Percentiles rank a stretch among this genome's conserved stretches.
These are phyloP conservation scores for Cyclostephanos invisitatus DNA, from an alignment of 108 stramenopile genomes.

Conservation along the genomic window DNA sequence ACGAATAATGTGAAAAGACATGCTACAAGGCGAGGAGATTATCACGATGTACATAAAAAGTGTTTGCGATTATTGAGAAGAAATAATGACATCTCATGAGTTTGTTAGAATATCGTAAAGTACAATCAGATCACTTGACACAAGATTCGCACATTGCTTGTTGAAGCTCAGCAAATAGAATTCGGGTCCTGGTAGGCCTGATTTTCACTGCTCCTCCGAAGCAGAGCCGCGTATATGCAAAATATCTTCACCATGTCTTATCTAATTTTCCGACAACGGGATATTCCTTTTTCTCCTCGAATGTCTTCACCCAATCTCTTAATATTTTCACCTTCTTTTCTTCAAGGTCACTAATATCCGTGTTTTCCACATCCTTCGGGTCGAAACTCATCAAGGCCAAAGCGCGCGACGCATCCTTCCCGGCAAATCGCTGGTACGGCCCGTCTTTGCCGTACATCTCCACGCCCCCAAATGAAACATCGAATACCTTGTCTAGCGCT, in stretches of 20 bases:
- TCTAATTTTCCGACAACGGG: constrained; percentile 89
- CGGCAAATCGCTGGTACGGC: constrained; percentile 92
- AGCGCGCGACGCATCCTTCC: constrained; percentile 92
- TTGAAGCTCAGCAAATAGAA: neutral
- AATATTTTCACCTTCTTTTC: constrained; percentile 85
- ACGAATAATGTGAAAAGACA: neutral
- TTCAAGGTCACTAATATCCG: constrained; percentile 74
- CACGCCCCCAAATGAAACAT: constrained; percentile 94
- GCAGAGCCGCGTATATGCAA: neutral
- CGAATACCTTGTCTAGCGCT: constrained; percentile 84
- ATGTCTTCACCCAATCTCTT: constrained; percentile 93
- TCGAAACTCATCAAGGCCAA: constrained; percentile 98
- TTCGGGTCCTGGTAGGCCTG: neutral
- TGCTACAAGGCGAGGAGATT: too few relatives aligned
- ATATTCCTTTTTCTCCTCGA: constrained; percentile 87
- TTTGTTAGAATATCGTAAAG: too few relatives aligned
- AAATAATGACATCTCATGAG: too few relatives aligned
- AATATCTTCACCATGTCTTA: constrained; percentile 9
- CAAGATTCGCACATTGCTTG: too few relatives aligned
- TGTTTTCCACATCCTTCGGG: constrained; percentile 80
- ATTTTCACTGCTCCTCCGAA: neutral
- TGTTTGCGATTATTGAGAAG: too few relatives aligned
- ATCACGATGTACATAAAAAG: too few relatives aligned
- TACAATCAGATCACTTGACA: too few relatives aligned
- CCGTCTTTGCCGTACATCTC: constrained; percentile 83